phyloP scores from a whole-genome alignment of 176 grass and related monocot species.

The Zea mays region DNA sequence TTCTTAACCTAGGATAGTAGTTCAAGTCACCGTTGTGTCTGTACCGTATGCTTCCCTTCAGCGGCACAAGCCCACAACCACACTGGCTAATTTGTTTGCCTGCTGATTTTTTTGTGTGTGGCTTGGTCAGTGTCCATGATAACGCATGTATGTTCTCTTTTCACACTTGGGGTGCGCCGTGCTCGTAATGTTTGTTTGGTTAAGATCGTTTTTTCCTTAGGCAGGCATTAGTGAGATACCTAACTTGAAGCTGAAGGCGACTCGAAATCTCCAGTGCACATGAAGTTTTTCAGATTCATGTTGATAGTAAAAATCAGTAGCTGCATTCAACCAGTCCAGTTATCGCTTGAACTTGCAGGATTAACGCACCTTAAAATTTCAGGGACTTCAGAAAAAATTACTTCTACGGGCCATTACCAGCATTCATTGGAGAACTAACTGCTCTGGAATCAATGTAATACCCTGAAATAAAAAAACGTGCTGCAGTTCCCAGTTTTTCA shows the following conservation, averaged over 20 bases:
- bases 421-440: conserved; percentile 81
- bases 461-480: neutral
- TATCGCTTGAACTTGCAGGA: neutral
- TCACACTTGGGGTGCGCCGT: neutral
- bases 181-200: neutral
- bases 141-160: neutral
- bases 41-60: neutral
- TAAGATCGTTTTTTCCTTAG: neutral
- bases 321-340: neutral
- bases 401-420: conserved; percentile 64
- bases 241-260: neutral
- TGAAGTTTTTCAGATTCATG: neutral
- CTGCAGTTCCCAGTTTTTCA: neutral
- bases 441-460: conserved; percentile 55
- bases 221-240: neutral
- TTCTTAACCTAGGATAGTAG: neutral
- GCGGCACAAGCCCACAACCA: neutral
- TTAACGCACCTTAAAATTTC: conserved; percentile 30
- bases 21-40: neutral
- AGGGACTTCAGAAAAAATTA: conserved; percentile 70
- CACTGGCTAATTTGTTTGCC: neutral
- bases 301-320: too few species aligned
- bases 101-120: neutral
- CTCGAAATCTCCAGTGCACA: neutral
- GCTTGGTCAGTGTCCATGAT: neutral